Conservation (phyloP, 352 stramenopile species). For the Phytophthora europaea region DNA sequence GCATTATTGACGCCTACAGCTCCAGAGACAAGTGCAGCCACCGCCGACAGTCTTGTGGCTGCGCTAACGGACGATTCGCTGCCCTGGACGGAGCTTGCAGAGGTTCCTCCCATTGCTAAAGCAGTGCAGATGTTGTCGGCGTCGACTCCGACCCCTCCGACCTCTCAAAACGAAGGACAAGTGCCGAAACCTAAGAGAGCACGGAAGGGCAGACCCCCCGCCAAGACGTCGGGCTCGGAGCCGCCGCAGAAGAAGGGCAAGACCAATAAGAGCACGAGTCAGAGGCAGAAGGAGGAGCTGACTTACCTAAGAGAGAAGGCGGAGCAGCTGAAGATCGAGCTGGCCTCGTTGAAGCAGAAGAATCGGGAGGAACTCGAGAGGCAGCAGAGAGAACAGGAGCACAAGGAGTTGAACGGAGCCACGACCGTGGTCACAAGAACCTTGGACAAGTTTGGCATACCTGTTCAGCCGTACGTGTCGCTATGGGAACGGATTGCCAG, state of each 20-base stretch:
- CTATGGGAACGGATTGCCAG: constrained; percentile 56
- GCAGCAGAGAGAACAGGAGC: constrained; percentile 24
- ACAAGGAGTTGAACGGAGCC: constrained; percentile 2
- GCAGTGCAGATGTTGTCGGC: neutral
- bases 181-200: constrained; percentile 3
- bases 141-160: constrained; percentile 3
- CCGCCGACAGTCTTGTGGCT: constrained; percentile 17
- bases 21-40: constrained; percentile 7
- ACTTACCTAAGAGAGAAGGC: constrained; percentile 39
- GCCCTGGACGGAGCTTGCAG: neutral
- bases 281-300: constrained; percentile 52
- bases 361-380: constrained; percentile 32
- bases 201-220: constrained; percentile 25
- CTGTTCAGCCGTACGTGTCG: constrained; percentile 24
- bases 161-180: constrained; percentile 5
- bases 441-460: constrained; percentile 6
- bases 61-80: constrained; percentile 16
- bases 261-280: constrained; percentile 48
- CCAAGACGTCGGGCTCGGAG: constrained; percentile 6
- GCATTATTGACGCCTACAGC: constrained; percentile 26
- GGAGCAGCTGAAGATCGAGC: constrained; percentile 32
- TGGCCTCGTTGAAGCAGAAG: constrained; percentile 28
- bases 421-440: constrained; percentile 10
- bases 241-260: constrained; percentile 42
- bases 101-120: neutral